Evolutionary conservation across 495 filamentous ascomycete species (phyloP), one percentile per base, ranked within the genome.

Genomic region (Astrothelium macrocarpum): DNA sequence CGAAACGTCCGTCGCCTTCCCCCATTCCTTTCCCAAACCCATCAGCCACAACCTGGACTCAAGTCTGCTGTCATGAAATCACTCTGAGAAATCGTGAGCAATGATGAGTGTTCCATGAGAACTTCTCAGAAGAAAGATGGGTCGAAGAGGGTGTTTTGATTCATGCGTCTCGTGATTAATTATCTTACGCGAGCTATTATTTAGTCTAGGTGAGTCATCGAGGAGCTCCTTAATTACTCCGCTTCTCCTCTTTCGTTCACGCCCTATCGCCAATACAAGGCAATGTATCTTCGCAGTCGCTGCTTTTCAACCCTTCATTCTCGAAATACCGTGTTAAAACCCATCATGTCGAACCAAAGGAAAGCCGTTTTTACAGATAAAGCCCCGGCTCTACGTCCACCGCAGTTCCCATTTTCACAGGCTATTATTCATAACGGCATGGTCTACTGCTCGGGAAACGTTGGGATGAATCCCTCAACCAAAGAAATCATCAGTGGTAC

Each of bases 371-470:
- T 25, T 56, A 56, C 49, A 56, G 49, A 56, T 20, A 56, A 56
- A 56, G 49, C 49, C 11, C 49, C 49, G 5, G 20, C 16, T 11
- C 29, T 56, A 18, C 43, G 43, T 3, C 43, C 43, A 20, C 49
- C 49, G 16, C 49, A 56, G 29, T 56, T 56, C 25, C 49, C 49
- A 28, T 29, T 56, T 56, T 56, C 49, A 20, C 68, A 70, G 36
- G 68, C 68, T n/a, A 64, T 70, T 32, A 42, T 73, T 42, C 64
- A 66, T 56, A 71, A 71, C 39, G 71, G 70, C 43, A 71, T 70
- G 36, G 70, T 75, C 11, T 75, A 72, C 60, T 69, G 72, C 56
- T 73, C 71, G 14, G 73, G 73, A 20, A 69, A 65, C 60, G 64
- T 75, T 31, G 73, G 67, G 20, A 68, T 71, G 64, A 69, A 73